These are phyloP conservation scores for Raffaelea albimanens DNA, from an alignment of 2,329 filamentous ascomycete species.

Conservation along the genomic window DNA sequence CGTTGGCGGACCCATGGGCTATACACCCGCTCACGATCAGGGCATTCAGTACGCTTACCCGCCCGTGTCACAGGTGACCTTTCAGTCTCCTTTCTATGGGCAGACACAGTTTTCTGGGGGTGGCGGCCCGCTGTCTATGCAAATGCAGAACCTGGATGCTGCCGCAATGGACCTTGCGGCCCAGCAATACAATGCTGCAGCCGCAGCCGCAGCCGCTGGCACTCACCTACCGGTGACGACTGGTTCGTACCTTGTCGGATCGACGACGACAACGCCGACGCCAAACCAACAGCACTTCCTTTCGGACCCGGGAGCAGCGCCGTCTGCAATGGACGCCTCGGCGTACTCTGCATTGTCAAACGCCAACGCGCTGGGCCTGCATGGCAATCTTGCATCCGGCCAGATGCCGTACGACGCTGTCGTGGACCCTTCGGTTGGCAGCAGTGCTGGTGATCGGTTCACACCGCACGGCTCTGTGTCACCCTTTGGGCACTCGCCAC, in stretches of 20 bases:
- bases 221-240: slow-evolving; percentile 21
- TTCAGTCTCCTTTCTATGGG: slow-evolving; percentile 10
- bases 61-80: slow-evolving; percentile 11
- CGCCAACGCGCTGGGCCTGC: slow-evolving; percentile 27
- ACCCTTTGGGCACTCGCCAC: slow-evolving; percentile 32
- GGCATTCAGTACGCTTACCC: slow-evolving; percentile 10
- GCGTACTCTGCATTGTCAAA: slow-evolving; percentile 21
- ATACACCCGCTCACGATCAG: slow-evolving; percentile 8
- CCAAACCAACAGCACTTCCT: slow-evolving; percentile 19
- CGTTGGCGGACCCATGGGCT: slow-evolving; percentile 11
- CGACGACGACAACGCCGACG: too few relatives aligned
- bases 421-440: slow-evolving; percentile 20
- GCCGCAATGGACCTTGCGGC: slow-evolving; percentile 6
- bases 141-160: slow-evolving; percentile 15
- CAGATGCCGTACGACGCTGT: slow-evolving; percentile 24
- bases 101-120: slow-evolving; percentile 5
- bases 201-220: background rate
- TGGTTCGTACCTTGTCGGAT: slow-evolving; percentile 9
- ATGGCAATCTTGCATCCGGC: slow-evolving; percentile 15
- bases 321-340: slow-evolving; percentile 22
- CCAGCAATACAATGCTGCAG: slow-evolving; percentile 15
- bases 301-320: slow-evolving; percentile 18
- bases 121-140: slow-evolving; percentile 6
- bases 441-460: slow-evolving; percentile 23
- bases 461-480: slow-evolving; percentile 31